Conservation (phyloP, 164 flowering plant genomes). For the Vitis vinifera region ASM3070453v1 NC_081823.1:1611501-1612000, state of each 20-base stretch:
- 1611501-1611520: no score
- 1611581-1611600: background rate
- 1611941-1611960: no score
- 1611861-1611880: no score
- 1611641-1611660: background rate
- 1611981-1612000: no score
- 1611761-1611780: slow-evolving; percentile 12
- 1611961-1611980: no score
- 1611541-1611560: no score
- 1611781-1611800: slow-evolving; percentile 14
- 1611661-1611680: background rate
- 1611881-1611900: no score
- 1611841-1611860: no score
- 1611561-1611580: no score
- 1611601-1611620: slow-evolving; percentile 1
- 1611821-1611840: background rate
- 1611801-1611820: background rate
- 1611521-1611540: no score
- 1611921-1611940: no score
- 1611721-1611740: background rate
- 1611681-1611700: background rate
- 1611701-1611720: background rate
- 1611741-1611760: background rate
- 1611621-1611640: slow-evolving; percentile 6
- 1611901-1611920: no score